Conservation (phyloP, 2,329 filamentous ascomycete genomes). For the Fusarium napiforme region DNA sequence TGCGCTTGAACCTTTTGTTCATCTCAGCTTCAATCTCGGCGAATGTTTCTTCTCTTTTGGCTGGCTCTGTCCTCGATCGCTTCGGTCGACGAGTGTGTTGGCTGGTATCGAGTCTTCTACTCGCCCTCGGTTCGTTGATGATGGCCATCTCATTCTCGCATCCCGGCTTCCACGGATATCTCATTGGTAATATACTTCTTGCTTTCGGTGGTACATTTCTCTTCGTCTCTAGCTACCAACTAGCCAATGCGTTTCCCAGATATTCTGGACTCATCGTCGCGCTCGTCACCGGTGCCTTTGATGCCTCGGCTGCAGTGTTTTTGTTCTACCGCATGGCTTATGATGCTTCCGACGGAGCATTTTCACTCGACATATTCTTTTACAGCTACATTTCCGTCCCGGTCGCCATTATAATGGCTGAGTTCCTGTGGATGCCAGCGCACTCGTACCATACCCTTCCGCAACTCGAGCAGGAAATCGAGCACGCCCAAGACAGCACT, state of each 20-base stretch:
- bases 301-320: slow-evolving; percentile 82
- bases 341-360: slow-evolving; percentile 60
- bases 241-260: slow-evolving; percentile 82
- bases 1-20: slow-evolving; percentile 86
- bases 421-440: slow-evolving; percentile 54
- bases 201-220: slow-evolving; percentile 82
- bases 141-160: slow-evolving; percentile 75
- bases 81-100: slow-evolving; percentile 82
- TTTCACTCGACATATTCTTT: slow-evolving; percentile 55
- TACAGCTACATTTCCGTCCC: slow-evolving; percentile 53
- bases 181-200: slow-evolving; percentile 77
- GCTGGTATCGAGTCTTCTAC: slow-evolving; percentile 74
- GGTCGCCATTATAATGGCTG: slow-evolving; percentile 50
- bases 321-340: slow-evolving; percentile 78
- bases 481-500: slow-evolving; percentile 49
- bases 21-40: slow-evolving; percentile 87
- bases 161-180: slow-evolving; percentile 75
- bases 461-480: slow-evolving; percentile 54
- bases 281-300: slow-evolving; percentile 82
- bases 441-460: slow-evolving; percentile 53
- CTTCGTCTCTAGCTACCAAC: slow-evolving; percentile 83
- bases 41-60: slow-evolving; percentile 84
- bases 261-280: slow-evolving; percentile 80
- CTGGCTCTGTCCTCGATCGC: slow-evolving; percentile 84
- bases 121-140: slow-evolving; percentile 74